Evolutionary conservation across 1,284 basidiomycete species (phyloP).

Genomic region (Singerocomus rubriflavus): DNA sequence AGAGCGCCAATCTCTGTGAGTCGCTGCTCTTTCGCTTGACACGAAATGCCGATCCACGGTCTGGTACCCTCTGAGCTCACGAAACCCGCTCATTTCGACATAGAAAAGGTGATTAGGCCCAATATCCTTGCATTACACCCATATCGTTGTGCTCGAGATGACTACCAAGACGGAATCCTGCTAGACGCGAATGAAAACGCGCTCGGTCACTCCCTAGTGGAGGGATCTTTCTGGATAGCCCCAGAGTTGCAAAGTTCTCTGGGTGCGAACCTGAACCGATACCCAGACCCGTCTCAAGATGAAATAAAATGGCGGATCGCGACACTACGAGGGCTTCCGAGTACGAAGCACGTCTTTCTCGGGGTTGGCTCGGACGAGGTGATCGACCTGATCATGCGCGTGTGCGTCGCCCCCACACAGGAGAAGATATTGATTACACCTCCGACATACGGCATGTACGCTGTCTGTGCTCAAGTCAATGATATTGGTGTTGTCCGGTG

Average conservation of each 20-base stretch:
- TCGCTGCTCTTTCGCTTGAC: neutral
- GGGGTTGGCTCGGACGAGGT: conserved; percentile 98
- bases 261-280: conserved; percentile 70
- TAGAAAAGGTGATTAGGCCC: conserved; percentile 82
- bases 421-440: conserved; percentile 88
- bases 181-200: conserved; percentile 98
- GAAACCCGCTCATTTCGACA: conserved; percentile 75
- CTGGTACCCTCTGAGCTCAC: conserved; percentile 42
- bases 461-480: conserved; percentile 93
- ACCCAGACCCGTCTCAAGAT: conserved; percentile 83
- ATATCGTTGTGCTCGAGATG: conserved; percentile 95
- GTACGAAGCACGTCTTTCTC: conserved; percentile 79
- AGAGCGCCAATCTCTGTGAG: too few species aligned
- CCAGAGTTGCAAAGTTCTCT: conserved; percentile 36
- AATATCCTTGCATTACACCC: conserved; percentile 93
- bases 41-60: conserved; percentile 49
- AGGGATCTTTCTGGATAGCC: conserved; percentile 31
- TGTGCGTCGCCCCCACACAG: conserved; percentile 78
- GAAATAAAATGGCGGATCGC: conserved; percentile 80
- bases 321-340: conserved; percentile 63
- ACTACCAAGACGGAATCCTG: conserved; percentile 92
- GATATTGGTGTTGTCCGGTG: conserved; percentile 86
- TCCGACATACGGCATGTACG: conserved; percentile 98
- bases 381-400: conserved; percentile 91
- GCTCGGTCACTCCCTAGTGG: conserved; percentile 86